phyloP scores from a whole-genome alignment of 2,329 filamentous ascomycete species.

The Ophiostoma himal-ulmi region DNA sequence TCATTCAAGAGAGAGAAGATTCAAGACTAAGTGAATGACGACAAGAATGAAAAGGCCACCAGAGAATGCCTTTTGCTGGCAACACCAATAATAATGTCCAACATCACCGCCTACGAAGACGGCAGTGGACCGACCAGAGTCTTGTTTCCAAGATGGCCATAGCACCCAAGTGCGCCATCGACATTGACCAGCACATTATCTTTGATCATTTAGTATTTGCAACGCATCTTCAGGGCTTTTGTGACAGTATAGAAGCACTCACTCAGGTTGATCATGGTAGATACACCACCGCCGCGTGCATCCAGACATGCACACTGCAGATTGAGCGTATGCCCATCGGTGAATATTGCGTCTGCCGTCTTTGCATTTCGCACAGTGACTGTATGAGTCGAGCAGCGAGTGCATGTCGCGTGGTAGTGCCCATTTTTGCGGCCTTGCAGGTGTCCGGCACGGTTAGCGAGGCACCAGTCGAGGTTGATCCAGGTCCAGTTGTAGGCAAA shows the following conservation, averaged over 20 bases:
- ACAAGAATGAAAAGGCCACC: background rate
- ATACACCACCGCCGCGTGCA: slow-evolving; percentile 11
- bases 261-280: slow-evolving; percentile 29
- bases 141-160: slow-evolving; percentile 35
- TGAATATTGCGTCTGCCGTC: background rate
- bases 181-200: slow-evolving; percentile 36
- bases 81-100: background rate
- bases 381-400: slow-evolving; percentile 23
- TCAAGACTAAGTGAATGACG: background rate
- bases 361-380: background rate
- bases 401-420: slow-evolving; percentile 28
- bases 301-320: slow-evolving; percentile 29
- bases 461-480: slow-evolving; percentile 35
- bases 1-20: background rate
- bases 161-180: slow-evolving; percentile 38
- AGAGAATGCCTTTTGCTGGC: background rate
- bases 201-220: slow-evolving; percentile 22
- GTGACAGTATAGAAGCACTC: slow-evolving; percentile 8
- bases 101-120: background rate
- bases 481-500: slow-evolving; percentile 40
- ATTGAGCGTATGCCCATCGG: slow-evolving; percentile 22
- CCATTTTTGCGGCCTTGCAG: slow-evolving; percentile 28
- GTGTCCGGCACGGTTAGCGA: slow-evolving; percentile 29
- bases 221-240: background rate
- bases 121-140: slow-evolving; percentile 24